A percentile compares a stretch with the other conserved stretches of the same genome.
Conservation (phyloP, 805 yeast genomes). For the Candida ovalis region DNA sequence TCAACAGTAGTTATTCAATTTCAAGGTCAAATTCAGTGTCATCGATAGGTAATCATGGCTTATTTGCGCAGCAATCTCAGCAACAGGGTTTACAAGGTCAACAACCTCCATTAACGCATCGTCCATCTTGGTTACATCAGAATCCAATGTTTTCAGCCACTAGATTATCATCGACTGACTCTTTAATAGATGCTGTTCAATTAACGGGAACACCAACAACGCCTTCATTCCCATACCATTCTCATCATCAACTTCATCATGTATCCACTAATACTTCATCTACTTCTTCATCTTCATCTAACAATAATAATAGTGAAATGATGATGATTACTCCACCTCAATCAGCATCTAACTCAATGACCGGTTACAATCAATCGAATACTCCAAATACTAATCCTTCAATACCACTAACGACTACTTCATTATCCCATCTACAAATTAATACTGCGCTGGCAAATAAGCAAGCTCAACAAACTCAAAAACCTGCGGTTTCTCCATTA, state of each 20-base stretch:
- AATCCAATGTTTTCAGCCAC: constrained; percentile 29
- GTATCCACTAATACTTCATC: constrained; percentile 1
- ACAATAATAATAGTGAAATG: constrained; percentile 10
- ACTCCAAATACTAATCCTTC: not conserved
- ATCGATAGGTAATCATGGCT: constrained; percentile 12
- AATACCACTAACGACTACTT: constrained; percentile 4
- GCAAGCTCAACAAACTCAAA: not conserved
- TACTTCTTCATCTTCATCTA: not conserved
- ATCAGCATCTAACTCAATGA: constrained; percentile 12
- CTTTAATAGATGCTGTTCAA: constrained; percentile 32
- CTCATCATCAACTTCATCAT: constrained; percentile 1
- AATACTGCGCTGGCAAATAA: constrained; percentile 1
- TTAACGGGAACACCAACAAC: constrained; percentile 12
- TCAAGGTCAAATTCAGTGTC: constrained; percentile 28
- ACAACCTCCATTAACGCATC: constrained; percentile 12
- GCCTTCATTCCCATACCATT: constrained; percentile 3
- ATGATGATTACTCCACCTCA: constrained; percentile 20
- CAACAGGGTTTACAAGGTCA: not conserved
- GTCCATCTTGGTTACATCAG: constrained; percentile 35
- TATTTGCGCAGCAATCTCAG: not conserved
- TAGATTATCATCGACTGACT: constrained; percentile 32
- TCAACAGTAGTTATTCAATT: constrained; percentile 15
- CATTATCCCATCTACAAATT: constrained; percentile 7
- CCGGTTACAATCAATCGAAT: constrained; percentile 6
- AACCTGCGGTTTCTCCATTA: not conserved